These are phyloP conservation scores for Cercospora sp. DNA, from an alignment of 2,329 filamentous ascomycete genomes.

Conservation along the genomic window DNA sequence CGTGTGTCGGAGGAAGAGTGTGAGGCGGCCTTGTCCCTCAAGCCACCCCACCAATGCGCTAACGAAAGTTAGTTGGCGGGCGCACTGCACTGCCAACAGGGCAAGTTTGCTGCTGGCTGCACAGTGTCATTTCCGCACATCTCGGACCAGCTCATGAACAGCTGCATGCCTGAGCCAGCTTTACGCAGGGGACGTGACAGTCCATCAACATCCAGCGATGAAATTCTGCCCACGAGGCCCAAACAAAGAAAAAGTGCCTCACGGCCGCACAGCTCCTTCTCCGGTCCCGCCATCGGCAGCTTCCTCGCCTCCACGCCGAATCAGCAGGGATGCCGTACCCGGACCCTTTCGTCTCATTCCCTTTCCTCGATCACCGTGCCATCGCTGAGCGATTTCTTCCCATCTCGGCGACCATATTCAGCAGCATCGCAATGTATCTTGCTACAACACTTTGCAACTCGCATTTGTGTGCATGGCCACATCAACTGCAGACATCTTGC, in stretches of 20 bases:
- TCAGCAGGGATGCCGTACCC: not conserved
- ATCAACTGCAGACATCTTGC: not conserved
- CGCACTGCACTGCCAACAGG: not conserved
- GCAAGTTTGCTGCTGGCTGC: not conserved
- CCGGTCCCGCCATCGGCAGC: not conserved
- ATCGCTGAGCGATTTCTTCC: not conserved
- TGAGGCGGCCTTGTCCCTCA: not conserved
- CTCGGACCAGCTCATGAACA: not conserved
- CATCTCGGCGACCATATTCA: not conserved
- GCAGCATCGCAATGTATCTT: not conserved
- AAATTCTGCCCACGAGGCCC: not conserved
- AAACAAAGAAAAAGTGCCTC: not conserved
- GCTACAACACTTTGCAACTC: not conserved
- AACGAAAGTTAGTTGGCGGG: not conserved
- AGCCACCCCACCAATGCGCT: slow-evolving; percentile 8
- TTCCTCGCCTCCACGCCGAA: not conserved
- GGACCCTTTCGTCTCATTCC: not conserved
- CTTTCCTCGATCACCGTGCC: not conserved
- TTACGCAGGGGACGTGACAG: not conserved
- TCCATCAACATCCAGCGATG: not conserved
- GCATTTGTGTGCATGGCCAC: not conserved
- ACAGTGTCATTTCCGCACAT: not conserved
- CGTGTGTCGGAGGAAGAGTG: not conserved
- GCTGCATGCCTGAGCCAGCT: not conserved
- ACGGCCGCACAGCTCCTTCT: not conserved